Conservation (phyloP, 208 protist genomes). For the Wallacemonas sp. region DNA sequence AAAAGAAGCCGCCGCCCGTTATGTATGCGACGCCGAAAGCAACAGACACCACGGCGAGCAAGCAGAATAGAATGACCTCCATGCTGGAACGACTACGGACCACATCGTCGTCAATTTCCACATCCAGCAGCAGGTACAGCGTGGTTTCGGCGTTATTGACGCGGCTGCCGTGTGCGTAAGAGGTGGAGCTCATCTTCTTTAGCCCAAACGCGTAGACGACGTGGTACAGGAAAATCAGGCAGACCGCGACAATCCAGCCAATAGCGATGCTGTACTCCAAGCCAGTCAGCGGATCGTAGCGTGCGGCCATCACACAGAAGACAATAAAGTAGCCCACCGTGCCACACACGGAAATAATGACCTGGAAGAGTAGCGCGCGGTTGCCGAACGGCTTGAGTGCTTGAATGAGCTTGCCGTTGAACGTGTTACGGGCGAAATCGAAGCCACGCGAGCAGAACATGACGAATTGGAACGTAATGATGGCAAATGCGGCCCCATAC, state of each 20-base stretch:
- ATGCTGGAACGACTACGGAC: slow-evolving; percentile 17
- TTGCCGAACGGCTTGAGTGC: slow-evolving; percentile 40
- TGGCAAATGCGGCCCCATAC: slow-evolving; percentile 52
- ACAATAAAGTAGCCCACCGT: slow-evolving; percentile 48
- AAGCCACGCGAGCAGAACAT: slow-evolving; percentile 65
- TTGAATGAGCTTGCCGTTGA: slow-evolving; percentile 55
- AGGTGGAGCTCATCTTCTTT: slow-evolving; percentile 28
- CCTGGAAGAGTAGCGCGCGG: slow-evolving; percentile 42
- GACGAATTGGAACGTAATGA: slow-evolving; percentile 41
- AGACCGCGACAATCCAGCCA: slow-evolving; percentile 67
- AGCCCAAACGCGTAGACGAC: slow-evolving; percentile 58
- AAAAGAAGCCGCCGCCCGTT: slow-evolving; percentile 35
- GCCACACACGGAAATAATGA: slow-evolving; percentile 30
- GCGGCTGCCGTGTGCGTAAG: slow-evolving; percentile 52
- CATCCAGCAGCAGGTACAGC: slow-evolving; percentile 54
- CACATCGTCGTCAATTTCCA: slow-evolving; percentile 44
- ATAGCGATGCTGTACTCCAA: slow-evolving; percentile 67
- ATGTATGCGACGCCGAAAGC: slow-evolving; percentile 55
- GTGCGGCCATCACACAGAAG: slow-evolving; percentile 52
- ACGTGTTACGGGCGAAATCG: slow-evolving; percentile 58
- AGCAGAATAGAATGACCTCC: slow-evolving; percentile 43
- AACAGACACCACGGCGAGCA: slow-evolving; percentile 33
- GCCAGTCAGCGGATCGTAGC: slow-evolving; percentile 44
- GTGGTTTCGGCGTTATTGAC: slow-evolving; percentile 50
- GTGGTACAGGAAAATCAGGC: slow-evolving; percentile 62